A percentile compares a stretch with the other conserved stretches of the same genome.
Conservation (phyloP, 768 basidiomycete species). For the Auriscalpium vulgare region DNA sequence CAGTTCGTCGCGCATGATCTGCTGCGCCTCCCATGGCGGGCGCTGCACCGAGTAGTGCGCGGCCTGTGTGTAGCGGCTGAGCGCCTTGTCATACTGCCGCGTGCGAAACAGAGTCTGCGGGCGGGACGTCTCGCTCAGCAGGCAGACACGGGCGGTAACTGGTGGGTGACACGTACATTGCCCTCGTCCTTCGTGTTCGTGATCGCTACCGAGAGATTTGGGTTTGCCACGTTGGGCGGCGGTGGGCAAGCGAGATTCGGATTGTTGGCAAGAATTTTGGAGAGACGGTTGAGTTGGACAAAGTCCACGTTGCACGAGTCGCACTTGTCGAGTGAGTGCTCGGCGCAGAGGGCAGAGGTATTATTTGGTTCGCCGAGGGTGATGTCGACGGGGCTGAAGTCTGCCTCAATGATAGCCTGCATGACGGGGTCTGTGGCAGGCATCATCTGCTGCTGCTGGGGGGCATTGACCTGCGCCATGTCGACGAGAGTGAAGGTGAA, state of each 20-base stretch:
- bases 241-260: conserved; percentile 73
- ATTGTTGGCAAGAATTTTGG: conserved; percentile 59
- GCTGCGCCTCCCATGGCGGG: conserved; percentile 84
- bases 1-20: conserved; percentile 81
- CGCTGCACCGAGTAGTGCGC: conserved; percentile 71
- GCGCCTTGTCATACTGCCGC: conserved; percentile 60
- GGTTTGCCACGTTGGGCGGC: conserved; percentile 67
- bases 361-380: conserved; percentile 45
- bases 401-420: conserved; percentile 71
- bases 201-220: conserved; percentile 68
- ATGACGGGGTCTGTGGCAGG: conserved; percentile 61
- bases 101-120: conserved; percentile 69
- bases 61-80: conserved; percentile 73
- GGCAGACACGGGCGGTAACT: conserved; percentile 13
- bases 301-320: conserved; percentile 69
- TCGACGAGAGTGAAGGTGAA: conserved; percentile 14
- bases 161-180: conserved; percentile 53
- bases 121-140: neutral
- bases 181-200: conserved; percentile 87
- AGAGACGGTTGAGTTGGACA: conserved; percentile 64
- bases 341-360: conserved; percentile 49
- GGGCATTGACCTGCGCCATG: conserved; percentile 32
- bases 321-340: conserved; percentile 71
- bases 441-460: conserved; percentile 27
- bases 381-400: conserved; percentile 53